A percentile compares a stretch with the other conserved stretches of the same genome.
Conservation (phyloP, 176 grass and related monocot genomes). For the Dendrocalamus sinicus region DNA sequence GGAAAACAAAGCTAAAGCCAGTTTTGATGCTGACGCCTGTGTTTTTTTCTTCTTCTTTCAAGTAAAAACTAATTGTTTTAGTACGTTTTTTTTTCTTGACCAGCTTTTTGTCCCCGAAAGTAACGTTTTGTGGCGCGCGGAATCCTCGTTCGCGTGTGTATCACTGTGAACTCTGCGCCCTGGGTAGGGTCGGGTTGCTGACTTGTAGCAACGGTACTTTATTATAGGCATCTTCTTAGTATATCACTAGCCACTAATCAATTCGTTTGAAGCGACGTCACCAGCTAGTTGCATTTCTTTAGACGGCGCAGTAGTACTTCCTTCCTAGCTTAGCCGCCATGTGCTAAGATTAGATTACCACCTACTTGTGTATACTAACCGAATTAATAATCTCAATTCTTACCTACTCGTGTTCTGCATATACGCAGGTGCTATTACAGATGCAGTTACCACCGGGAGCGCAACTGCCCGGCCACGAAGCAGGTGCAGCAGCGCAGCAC, state of each 20-base stretch:
- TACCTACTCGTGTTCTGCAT: background rate
- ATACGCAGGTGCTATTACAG: constrained; percentile 67
- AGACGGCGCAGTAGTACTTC: background rate
- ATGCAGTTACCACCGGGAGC: constrained; percentile 57
- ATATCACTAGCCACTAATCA: background rate
- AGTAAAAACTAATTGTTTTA: background rate
- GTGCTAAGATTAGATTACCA: constrained; percentile 11
- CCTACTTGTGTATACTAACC: background rate
- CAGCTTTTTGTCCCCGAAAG: background rate
- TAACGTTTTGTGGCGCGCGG: background rate
- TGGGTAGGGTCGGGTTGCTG: background rate
- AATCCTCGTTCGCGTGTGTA: background rate
- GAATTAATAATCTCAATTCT: constrained; percentile 1
- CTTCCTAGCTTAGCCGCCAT: constrained; percentile 12
- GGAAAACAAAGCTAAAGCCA: background rate
- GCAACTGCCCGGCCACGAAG: constrained; percentile 64
- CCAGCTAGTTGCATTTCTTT: background rate
- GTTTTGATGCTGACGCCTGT: constrained; percentile 3
- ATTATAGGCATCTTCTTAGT: constrained; percentile 3
- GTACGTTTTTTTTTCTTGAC: background rate
- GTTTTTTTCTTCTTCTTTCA: constrained; percentile 20
- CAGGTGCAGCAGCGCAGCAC: constrained; percentile 57
- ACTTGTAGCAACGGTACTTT: background rate
- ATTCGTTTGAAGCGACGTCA: background rate
- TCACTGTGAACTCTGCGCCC: background rate